phyloP scores from a whole-genome alignment of 2,329 filamentous ascomycete genomes.

The Gaeumannomyces sp. region DNA sequence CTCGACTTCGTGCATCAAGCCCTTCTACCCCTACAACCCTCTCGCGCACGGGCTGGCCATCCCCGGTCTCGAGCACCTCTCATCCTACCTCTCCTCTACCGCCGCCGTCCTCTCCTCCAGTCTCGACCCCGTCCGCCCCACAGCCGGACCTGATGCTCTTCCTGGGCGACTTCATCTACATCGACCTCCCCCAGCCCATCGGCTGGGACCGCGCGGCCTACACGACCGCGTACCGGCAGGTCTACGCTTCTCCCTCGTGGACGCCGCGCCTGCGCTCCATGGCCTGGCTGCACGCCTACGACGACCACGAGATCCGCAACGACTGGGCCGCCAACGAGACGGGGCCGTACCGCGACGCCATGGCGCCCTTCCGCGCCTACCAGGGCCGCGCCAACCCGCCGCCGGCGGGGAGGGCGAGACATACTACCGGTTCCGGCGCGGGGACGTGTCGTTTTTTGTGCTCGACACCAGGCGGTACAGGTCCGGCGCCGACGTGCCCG shows the following conservation, averaged over 20 bases:
- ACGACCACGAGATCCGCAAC: slow-evolving; percentile 94
- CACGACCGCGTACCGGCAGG: slow-evolving; percentile 82
- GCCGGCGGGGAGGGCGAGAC: slow-evolving; percentile 49
- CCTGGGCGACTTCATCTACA: slow-evolving; percentile 82
- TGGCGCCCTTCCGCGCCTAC: slow-evolving; percentile 82
- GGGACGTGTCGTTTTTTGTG: slow-evolving; percentile 90
- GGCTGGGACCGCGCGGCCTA: slow-evolving; percentile 70
- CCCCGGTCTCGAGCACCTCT: slow-evolving; percentile 71
- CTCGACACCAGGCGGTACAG: slow-evolving; percentile 87
- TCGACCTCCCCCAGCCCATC: slow-evolving; percentile 78
- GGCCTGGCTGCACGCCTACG: slow-evolving; percentile 96
- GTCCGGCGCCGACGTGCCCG: slow-evolving; percentile 54
- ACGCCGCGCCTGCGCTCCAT: slow-evolving; percentile 64
- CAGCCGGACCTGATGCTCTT: slow-evolving; percentile 69
- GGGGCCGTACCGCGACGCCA: slow-evolving; percentile 70
- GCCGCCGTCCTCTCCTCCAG: too few species aligned
- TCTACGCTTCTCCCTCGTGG: slow-evolving; percentile 97
- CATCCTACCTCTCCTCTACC: slow-evolving; percentile 47
- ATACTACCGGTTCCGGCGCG: slow-evolving; percentile 85
- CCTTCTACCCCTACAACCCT: slow-evolving; percentile 81
- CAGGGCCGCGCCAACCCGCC: slow-evolving; percentile 83
- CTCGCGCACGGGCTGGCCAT: slow-evolving; percentile 77
- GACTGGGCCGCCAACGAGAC: slow-evolving; percentile 84
- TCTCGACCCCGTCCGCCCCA: slow-evolving; percentile 30
- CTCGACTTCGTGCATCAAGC: slow-evolving; percentile 87